These are phyloP conservation scores for Fusarium burgessii DNA, from an alignment of 2,329 filamentous ascomycete species.

Conservation along the genomic window DNA sequence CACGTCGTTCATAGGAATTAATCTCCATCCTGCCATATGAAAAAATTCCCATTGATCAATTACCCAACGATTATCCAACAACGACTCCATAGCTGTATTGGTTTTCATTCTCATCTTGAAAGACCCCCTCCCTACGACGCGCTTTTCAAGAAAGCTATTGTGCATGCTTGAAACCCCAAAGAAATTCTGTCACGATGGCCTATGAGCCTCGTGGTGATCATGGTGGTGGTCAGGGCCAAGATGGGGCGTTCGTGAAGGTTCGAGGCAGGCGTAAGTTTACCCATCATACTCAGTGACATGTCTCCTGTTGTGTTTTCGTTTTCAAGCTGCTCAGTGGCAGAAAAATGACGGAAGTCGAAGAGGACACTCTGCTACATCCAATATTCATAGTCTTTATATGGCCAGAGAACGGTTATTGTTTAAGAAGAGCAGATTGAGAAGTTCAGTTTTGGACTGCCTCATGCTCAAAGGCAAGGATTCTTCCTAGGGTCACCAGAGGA, in stretches of 20 bases:
- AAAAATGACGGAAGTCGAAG: not conserved
- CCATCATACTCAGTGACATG: not conserved
- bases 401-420: not conserved
- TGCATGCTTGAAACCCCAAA: conserved; percentile 43
- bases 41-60: not conserved
- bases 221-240: conserved; percentile 57
- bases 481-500: not conserved
- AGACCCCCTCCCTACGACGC: conserved; percentile 38
- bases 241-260: conserved; percentile 61
- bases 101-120: conserved; percentile 8
- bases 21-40: not conserved
- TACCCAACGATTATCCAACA: not conserved
- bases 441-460: not conserved
- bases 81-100: not conserved
- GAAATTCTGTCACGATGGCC: conserved; percentile 57
- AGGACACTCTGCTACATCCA: not conserved
- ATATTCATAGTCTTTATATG: not conserved
- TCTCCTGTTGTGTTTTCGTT: conserved; percentile 5
- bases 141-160: conserved; percentile 28
- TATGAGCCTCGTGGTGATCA: conserved; percentile 66
- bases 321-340: conserved; percentile 28
- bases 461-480: not conserved
- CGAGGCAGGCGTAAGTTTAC: conserved; percentile 63
- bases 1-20: not conserved
- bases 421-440: not conserved